These are phyloP conservation scores for Picea abies DNA, from an alignment of 83 land plant genomes.

Conservation along the genomic window DNA sequence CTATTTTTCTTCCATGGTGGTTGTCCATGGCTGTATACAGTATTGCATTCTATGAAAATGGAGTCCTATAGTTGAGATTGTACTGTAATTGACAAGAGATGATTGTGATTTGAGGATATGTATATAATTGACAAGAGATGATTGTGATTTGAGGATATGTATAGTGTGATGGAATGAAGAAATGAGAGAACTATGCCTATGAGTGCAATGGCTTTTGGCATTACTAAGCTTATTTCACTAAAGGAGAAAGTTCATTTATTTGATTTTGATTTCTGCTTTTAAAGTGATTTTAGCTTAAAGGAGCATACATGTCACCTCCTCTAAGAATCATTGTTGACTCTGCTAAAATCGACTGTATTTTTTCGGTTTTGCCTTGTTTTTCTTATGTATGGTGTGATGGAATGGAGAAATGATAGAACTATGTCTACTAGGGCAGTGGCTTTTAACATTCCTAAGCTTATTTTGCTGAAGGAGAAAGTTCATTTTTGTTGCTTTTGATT, in stretches of 20 bases:
- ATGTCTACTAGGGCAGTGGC: background rate
- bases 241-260: background rate
- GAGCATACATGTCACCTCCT: background rate
- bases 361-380: background rate
- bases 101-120: conserved; percentile 9
- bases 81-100: background rate
- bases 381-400: background rate
- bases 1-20: background rate
- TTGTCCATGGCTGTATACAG: background rate
- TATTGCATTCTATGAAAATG: background rate
- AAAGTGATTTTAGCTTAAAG: background rate
- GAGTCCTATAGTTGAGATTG: background rate
- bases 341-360: background rate
- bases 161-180: background rate
- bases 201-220: background rate
- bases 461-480: background rate
- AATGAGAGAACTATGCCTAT: background rate
- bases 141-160: conserved; percentile 9
- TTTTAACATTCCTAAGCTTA: background rate
- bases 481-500: background rate
- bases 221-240: background rate
- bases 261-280: background rate
- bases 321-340: conserved; percentile 1
- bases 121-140: background rate
- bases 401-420: background rate